phyloP scores from a whole-genome alignment of 805 yeast genomes.

The Candida saitoana region DNA sequence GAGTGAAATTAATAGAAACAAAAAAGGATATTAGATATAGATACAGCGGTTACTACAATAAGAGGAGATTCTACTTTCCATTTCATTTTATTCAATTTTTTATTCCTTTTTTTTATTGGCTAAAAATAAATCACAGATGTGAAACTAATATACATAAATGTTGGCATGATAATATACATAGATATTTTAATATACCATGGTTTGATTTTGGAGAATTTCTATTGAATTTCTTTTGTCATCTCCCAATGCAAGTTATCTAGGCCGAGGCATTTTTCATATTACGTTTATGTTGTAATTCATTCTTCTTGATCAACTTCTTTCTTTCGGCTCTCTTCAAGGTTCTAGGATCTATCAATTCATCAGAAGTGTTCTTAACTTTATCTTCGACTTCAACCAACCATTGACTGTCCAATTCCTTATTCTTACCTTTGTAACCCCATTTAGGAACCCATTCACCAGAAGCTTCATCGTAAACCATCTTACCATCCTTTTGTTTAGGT shows the following conservation, averaged over 20 bases:
- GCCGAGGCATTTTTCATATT: slow-evolving; percentile 47
- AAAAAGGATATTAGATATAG: not conserved
- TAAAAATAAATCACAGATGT: no score
- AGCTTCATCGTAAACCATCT: slow-evolving; percentile 84
- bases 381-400: slow-evolving; percentile 96
- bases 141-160: no score
- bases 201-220: no score
- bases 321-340: slow-evolving; percentile 76
- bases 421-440: slow-evolving; percentile 96
- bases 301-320: slow-evolving; percentile 79
- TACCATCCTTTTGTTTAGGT: slow-evolving; percentile 85
- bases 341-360: slow-evolving; percentile 84
- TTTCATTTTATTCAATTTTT: no score
- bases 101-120: no score
- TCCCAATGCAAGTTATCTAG: not conserved
- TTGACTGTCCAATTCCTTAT: slow-evolving; percentile 80
- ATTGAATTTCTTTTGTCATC: no score
- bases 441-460: slow-evolving; percentile 94
- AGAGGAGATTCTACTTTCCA: no score
- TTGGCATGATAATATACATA: no score
- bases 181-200: no score
- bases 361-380: slow-evolving; percentile 46
- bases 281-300: slow-evolving; percentile 77
- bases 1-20: not conserved
- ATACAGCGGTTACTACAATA: no score